These are phyloP conservation scores for Tubosaeta sp. DNA, from an alignment of 768 basidiomycete species.

Conservation along the genomic window DNA sequence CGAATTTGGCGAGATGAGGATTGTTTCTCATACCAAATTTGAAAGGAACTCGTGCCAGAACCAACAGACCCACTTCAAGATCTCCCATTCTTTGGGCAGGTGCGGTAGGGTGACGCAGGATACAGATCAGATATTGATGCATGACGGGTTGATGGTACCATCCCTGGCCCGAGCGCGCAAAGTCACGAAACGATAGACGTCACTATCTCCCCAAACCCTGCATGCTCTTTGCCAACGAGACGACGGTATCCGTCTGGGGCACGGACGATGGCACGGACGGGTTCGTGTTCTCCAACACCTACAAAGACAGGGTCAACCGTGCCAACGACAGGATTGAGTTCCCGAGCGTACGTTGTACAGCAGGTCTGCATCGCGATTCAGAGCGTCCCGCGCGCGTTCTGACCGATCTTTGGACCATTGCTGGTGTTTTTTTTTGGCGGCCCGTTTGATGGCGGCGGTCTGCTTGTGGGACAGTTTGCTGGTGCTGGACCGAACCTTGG, in stretches of 20 bases:
- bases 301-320: not conserved
- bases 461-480: conserved; percentile 4
- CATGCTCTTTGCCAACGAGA: conserved; percentile 19
- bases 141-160: not conserved
- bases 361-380: conserved; percentile 23
- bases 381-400: conserved; percentile 22
- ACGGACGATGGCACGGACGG: not conserved
- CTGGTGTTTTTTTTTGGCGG: conserved; percentile 20
- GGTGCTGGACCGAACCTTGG: conserved; percentile 8
- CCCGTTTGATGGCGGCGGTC: conserved; percentile 6
- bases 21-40: not conserved
- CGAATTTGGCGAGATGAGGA: no score
- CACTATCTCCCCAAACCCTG: conserved; percentile 15
- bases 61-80: not conserved
- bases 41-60: not conserved
- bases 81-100: not conserved
- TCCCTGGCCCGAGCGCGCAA: not conserved
- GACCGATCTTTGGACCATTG: conserved; percentile 21
- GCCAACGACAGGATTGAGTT: not conserved
- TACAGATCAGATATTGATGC: not conserved
- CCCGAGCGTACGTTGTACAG: conserved; percentile 23
- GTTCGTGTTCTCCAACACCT: conserved; percentile 15
- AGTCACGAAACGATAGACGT: not conserved
- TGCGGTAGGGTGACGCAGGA: not conserved
- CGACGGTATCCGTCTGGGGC: conserved; percentile 5